phyloP scores from a whole-genome alignment of 345 rosid genomes.

The Sisymbrium altissimum region DNA sequence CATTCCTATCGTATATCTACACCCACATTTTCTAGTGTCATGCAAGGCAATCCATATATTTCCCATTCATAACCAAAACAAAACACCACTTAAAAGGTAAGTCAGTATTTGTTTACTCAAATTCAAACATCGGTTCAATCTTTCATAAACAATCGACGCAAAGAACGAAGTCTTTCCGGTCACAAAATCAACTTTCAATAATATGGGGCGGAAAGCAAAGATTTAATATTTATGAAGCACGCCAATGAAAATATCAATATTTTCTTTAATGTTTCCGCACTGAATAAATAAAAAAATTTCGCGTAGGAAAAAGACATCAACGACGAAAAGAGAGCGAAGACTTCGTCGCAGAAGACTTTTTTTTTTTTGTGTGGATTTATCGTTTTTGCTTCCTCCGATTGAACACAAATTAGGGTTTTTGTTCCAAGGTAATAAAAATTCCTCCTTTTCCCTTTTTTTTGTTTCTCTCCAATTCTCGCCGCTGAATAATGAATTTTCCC shows the following conservation, averaged over 20 bases:
- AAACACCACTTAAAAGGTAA: neutral
- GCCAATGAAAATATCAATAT: constrained; percentile 6
- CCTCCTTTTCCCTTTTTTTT: neutral
- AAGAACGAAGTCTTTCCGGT: neutral
- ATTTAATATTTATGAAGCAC: constrained; percentile 5
- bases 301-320: constrained; percentile 28
- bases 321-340: constrained; percentile 30
- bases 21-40: neutral
- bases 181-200: neutral
- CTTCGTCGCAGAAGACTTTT: constrained; percentile 29
- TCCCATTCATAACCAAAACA: too few species aligned
- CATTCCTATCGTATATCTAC: neutral
- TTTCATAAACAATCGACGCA: neutral
- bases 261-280: neutral
- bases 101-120: neutral
- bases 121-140: neutral
- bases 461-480: neutral
- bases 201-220: constrained; percentile 15
- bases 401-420: constrained; percentile 29
- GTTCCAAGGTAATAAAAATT: constrained; percentile 12
- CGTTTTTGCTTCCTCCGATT: constrained; percentile 5
- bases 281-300: constrained; percentile 4
- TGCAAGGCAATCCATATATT: neutral
- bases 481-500: neutral
- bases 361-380: constrained; percentile 23